These are phyloP conservation scores for Malbranchea zuffiana DNA, from an alignment of 2,329 filamentous ascomycete genomes.

Conservation along the genomic window DNA sequence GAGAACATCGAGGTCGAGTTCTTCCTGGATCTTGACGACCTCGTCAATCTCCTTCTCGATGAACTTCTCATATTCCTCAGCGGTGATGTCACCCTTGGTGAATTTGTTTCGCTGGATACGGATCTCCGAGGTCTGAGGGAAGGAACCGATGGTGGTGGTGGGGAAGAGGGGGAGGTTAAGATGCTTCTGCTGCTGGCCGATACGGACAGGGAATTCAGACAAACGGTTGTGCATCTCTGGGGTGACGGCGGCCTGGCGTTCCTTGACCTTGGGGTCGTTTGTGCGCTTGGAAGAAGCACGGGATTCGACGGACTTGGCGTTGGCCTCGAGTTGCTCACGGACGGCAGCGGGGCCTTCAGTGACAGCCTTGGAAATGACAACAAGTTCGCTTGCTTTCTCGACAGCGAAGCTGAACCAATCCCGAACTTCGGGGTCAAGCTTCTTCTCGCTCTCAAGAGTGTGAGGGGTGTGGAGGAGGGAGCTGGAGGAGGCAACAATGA, in stretches of 20 bases:
- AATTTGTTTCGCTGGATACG: slow-evolving; percentile 94
- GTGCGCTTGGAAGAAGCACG: slow-evolving; percentile 87
- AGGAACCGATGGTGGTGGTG: slow-evolving; percentile 97
- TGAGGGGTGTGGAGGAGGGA: slow-evolving; percentile 97
- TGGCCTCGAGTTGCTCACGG: slow-evolving; percentile 82
- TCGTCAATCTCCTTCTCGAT: slow-evolving; percentile 98
- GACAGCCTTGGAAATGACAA: slow-evolving; percentile 91
- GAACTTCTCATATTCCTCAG: slow-evolving; percentile 92
- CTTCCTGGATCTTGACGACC: slow-evolving; percentile 92
- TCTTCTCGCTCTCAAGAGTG: slow-evolving; percentile 97
- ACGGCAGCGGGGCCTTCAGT: slow-evolving; percentile 83
- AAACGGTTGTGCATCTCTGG: slow-evolving; percentile 82
- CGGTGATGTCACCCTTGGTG: slow-evolving; percentile 94
- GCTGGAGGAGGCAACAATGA: slow-evolving; percentile 92
- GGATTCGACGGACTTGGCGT: slow-evolving; percentile 84
- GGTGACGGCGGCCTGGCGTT: slow-evolving; percentile 81
- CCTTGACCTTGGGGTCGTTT: slow-evolving; percentile 96
- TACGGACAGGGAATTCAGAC: slow-evolving; percentile 75
- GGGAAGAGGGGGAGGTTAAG: slow-evolving; percentile 95
- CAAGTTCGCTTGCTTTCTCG: slow-evolving; percentile 87
- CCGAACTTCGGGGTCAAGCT: slow-evolving; percentile 80
- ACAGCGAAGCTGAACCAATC: slow-evolving; percentile 98
- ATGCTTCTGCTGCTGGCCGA: slow-evolving; percentile 78
- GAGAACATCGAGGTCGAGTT: slow-evolving; percentile 92
- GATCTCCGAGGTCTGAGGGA: slow-evolving; percentile 99